These are phyloP conservation scores for Penicillium manginii DNA, from an alignment of 495 filamentous ascomycete genomes.

Conservation along the genomic window DNA sequence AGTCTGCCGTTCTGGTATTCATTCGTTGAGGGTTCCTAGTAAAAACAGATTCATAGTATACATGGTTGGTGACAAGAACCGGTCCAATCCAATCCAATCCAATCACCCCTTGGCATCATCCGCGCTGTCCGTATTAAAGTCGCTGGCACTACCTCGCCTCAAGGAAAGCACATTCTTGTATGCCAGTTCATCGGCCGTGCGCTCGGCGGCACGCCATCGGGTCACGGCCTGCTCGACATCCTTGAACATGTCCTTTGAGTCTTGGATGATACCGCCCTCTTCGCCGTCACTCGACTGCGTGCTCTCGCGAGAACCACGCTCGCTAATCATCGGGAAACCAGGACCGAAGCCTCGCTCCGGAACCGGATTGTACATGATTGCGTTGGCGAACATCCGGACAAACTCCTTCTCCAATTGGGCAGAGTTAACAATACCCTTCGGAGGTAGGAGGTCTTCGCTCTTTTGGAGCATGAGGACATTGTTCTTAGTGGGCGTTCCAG, in stretches of 20 bases:
- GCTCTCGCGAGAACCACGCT: constrained; percentile 44
- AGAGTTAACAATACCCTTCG: constrained; percentile 91
- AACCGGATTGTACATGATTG: constrained; percentile 94
- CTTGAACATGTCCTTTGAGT: constrained; percentile 80
- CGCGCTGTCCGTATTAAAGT: constrained; percentile 45
- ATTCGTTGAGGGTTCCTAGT: constrained; percentile 18
- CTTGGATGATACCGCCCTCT: constrained; percentile 80
- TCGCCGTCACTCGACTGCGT: constrained; percentile 58
- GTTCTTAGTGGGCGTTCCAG: constrained; percentile 41
- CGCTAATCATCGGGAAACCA: constrained; percentile 53
- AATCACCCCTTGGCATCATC: constrained; percentile 44
- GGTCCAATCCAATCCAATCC: not conserved
- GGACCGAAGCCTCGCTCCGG: constrained; percentile 69
- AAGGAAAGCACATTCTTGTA: constrained; percentile 48
- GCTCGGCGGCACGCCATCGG: constrained; percentile 63
- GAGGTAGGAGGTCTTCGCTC: constrained; percentile 76
- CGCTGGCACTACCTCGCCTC: constrained; percentile 47
- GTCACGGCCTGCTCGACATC: constrained; percentile 68
- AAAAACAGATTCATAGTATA: constrained; percentile 29
- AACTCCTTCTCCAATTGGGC: constrained; percentile 91
- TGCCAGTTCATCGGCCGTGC: constrained; percentile 45
- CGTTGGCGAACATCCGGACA: constrained; percentile 97
- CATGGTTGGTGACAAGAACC: constrained; percentile 15
- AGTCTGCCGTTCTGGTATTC: constrained; percentile 14
- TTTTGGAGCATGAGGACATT: constrained; percentile 61